These are phyloP conservation scores for Candida xiaguanensis DNA, from an alignment of 805 yeast species.

Conservation along the genomic window DNA sequence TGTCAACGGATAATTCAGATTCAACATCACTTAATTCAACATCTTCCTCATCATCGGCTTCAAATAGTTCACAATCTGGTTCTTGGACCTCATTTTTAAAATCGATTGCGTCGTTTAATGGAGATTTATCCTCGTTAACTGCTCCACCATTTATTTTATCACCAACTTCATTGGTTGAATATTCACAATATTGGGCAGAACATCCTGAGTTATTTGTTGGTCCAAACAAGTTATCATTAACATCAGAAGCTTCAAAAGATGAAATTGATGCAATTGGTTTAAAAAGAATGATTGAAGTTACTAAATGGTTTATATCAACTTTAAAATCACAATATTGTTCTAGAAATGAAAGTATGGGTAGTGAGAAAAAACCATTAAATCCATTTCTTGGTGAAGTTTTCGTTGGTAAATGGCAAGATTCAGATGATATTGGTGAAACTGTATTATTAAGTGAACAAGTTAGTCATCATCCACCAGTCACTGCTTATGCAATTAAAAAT, in stretches of 20 bases:
- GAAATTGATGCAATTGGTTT: constrained; percentile 45
- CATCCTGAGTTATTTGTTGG: constrained; percentile 80
- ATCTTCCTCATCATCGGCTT: constrained; percentile 8
- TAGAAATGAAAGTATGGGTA: constrained; percentile 86
- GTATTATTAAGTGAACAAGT: constrained; percentile 85
- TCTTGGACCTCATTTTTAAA: constrained; percentile 93
- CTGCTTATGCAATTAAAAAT: constrained; percentile 84
- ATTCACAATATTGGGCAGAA: constrained; percentile 95
- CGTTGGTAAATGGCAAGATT: constrained; percentile 74
- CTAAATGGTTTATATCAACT: constrained; percentile 88
- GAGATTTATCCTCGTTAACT: constrained; percentile 88
- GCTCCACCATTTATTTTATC: constrained; percentile 97
- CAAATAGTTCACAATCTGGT: constrained; percentile 13
- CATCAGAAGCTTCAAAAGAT: constrained; percentile 32
- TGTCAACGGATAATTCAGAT: constrained; percentile 5
- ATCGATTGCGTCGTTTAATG: constrained; percentile 88
- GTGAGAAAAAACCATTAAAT: constrained; percentile 94
- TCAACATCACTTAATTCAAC: constrained; percentile 15
- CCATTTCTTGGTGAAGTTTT: constrained; percentile 95
- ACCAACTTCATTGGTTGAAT: constrained; percentile 84
- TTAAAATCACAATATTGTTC: constrained; percentile 91
- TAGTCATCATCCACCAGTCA: constrained; percentile 95
- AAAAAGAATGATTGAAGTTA: constrained; percentile 74
- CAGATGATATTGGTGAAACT: constrained; percentile 65
- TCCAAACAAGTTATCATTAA: constrained; percentile 49